Evolutionary conservation across 2,329 filamentous ascomycete genomes (phyloP).

Genomic region (Pseudofabraea citricarpa): DNA sequence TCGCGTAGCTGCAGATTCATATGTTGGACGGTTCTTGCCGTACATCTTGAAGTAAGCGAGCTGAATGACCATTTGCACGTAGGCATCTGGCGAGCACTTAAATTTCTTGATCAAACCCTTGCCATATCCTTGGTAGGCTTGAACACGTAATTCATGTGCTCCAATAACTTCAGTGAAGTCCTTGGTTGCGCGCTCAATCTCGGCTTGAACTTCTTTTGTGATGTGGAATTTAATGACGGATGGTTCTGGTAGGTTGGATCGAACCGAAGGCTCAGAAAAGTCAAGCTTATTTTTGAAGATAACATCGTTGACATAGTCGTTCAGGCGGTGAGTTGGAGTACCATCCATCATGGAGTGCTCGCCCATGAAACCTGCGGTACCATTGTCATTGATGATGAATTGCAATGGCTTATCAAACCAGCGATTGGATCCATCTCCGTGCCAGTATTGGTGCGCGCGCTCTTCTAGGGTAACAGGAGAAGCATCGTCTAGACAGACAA

Average conservation of each 20-base stretch:
- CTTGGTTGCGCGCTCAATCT: slow-evolving; percentile 71
- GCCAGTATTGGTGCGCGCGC: slow-evolving; percentile 95
- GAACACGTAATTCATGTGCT: slow-evolving; percentile 85
- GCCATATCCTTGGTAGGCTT: slow-evolving; percentile 95
- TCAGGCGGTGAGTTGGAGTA: slow-evolving; percentile 92
- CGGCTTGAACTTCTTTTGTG: slow-evolving; percentile 65
- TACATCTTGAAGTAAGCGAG: slow-evolving; percentile 99
- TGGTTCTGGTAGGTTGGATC: slow-evolving; percentile 81
- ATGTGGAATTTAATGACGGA: slow-evolving; percentile 73
- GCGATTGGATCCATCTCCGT: slow-evolving; percentile 90
- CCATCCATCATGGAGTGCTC: slow-evolving; percentile 99
- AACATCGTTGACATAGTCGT: slow-evolving; percentile 87
- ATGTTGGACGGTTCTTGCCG: slow-evolving; percentile 94
- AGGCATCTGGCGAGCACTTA: slow-evolving; percentile 95
- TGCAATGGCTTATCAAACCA: slow-evolving; percentile 99
- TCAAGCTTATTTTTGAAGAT: slow-evolving; percentile 96
- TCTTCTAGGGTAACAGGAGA: slow-evolving; percentile 90
- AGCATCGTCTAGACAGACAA: slow-evolving; percentile 91
- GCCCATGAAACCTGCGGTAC: slow-evolving; percentile 94
- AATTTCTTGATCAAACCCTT: slow-evolving; percentile 99
- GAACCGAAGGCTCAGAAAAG: slow-evolving; percentile 71
- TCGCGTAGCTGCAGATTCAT: slow-evolving; percentile 91
- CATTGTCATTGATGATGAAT: slow-evolving; percentile 98
- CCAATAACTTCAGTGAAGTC: slow-evolving; percentile 81
- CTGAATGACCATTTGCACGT: slow-evolving; percentile 98